phyloP scores from a whole-genome alignment of 2,329 filamentous ascomycete species.

The Exophiala calicioides region DNA sequence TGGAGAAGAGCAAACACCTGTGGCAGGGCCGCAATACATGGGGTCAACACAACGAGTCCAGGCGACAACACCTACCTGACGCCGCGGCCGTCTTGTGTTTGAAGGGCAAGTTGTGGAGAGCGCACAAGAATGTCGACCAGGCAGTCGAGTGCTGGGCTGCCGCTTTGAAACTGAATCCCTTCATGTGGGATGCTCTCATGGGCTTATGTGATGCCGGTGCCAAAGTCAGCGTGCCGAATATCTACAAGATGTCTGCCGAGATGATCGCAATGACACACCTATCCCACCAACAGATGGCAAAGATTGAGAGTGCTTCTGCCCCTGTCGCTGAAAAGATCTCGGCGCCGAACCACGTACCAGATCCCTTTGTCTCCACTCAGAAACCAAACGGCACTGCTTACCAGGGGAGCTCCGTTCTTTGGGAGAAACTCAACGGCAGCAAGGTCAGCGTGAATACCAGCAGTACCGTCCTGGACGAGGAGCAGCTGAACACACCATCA shows the following conservation, averaged over 20 bases:
- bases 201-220: conserved; percentile 76
- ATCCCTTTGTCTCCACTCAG: conserved; percentile 45
- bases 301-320: conserved; percentile 33
- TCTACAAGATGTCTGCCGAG: conserved; percentile 75
- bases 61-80: conserved; percentile 75
- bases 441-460: conserved; percentile 40
- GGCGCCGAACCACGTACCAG: conserved; percentile 37
- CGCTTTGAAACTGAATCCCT: conserved; percentile 83
- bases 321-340: conserved; percentile 36
- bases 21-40: conserved; percentile 77
- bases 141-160: conserved; percentile 86
- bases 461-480: conserved; percentile 27
- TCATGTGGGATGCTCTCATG: conserved; percentile 97
- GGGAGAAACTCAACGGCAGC: conserved; percentile 52
- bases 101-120: conserved; percentile 82
- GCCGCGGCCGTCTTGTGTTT: conserved; percentile 80
- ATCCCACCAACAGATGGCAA: conserved; percentile 31
- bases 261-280: conserved; percentile 53
- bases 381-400: conserved; percentile 38
- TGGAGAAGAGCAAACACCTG: conserved; percentile 76
- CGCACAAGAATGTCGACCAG: conserved; percentile 75
- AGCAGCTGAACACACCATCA: conserved; percentile 23
- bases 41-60: conserved; percentile 77
- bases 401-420: conserved; percentile 47
- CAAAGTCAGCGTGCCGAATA: conserved; percentile 76